phyloP scores from a whole-genome alignment of 2,329 filamentous ascomycete species.

The Ophiosphaerella narmari region DNA sequence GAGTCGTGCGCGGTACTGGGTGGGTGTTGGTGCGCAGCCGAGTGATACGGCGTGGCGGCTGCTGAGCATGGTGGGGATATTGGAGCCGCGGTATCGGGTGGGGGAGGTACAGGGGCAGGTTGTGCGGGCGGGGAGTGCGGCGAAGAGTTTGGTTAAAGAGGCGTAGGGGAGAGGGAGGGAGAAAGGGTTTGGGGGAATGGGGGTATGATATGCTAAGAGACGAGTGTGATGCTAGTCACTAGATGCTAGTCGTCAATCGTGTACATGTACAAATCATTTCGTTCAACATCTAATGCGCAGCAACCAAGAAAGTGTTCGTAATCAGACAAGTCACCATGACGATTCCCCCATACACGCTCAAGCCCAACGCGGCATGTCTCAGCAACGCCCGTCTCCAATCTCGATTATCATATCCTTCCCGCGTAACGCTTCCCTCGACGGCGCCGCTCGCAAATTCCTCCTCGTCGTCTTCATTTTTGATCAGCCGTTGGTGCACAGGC shows the following conservation, averaged over 20 bases:
- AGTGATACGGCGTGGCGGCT: constrained; percentile 87
- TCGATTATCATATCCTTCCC: constrained; percentile 59
- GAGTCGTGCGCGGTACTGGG: constrained; percentile 86
- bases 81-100: constrained; percentile 45
- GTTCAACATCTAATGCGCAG: constrained; percentile 54
- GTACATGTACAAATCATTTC: too few species aligned
- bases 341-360: constrained; percentile 80
- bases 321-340: constrained; percentile 89
- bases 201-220: background rate
- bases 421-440: constrained; percentile 50
- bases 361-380: constrained; percentile 71
- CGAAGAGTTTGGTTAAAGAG: constrained; percentile 33
- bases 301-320: constrained; percentile 80
- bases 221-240: too few species aligned
- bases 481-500: constrained; percentile 78
- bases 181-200: background rate
- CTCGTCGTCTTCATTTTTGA: constrained; percentile 92
- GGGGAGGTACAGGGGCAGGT: constrained; percentile 39
- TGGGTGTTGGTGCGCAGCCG: constrained; percentile 94
- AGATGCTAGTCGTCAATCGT: too few species aligned
- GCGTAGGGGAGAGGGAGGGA: background rate
- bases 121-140: constrained; percentile 34
- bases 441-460: constrained; percentile 63
- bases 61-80: constrained; percentile 68
- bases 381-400: constrained; percentile 68